Conservation (phyloP, 495 filamentous ascomycete genomes). For the Amphirosellinia nigrospora region DNA sequence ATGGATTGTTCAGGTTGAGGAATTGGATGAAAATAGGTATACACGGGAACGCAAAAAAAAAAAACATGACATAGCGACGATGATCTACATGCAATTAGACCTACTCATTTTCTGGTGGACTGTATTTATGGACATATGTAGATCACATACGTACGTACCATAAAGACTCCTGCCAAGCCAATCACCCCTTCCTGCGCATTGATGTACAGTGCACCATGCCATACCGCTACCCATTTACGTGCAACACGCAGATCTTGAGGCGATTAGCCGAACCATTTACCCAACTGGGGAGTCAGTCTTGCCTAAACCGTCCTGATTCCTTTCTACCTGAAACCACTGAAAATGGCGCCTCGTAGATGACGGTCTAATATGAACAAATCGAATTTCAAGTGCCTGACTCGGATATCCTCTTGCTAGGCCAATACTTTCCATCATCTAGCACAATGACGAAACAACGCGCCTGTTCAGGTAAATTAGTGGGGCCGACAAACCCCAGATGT, state of each 20-base stretch:
- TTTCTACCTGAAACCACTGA: slow-evolving; percentile 2
- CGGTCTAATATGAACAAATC: not conserved
- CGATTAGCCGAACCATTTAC: slow-evolving; percentile 16
- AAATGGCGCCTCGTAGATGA: not conserved
- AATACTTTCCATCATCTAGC: not conserved
- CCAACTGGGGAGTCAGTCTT: not conserved
- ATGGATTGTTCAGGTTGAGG: not conserved
- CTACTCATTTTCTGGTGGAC: not conserved
- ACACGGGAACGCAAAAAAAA: slow-evolving; percentile 1
- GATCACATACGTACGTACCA: not conserved
- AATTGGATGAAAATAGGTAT: too few relatives aligned
- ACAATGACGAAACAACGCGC: slow-evolving; percentile 2
- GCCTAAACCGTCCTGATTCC: not conserved
- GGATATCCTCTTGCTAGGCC: not conserved
- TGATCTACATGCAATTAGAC: not conserved
- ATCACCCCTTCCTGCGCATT: not conserved
- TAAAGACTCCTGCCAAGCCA: not conserved
- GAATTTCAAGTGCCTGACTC: not conserved
- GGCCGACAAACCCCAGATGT: slow-evolving; percentile 4
- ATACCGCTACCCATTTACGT: slow-evolving; percentile 1
- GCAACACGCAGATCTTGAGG: slow-evolving; percentile 15
- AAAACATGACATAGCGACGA: not conserved
- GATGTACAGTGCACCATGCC: not conserved
- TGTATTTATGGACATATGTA: not conserved
- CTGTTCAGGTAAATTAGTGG: not conserved